Conservation (phyloP, 169 alveolate genomes). For the Plasmodium coatneyi region DNA sequence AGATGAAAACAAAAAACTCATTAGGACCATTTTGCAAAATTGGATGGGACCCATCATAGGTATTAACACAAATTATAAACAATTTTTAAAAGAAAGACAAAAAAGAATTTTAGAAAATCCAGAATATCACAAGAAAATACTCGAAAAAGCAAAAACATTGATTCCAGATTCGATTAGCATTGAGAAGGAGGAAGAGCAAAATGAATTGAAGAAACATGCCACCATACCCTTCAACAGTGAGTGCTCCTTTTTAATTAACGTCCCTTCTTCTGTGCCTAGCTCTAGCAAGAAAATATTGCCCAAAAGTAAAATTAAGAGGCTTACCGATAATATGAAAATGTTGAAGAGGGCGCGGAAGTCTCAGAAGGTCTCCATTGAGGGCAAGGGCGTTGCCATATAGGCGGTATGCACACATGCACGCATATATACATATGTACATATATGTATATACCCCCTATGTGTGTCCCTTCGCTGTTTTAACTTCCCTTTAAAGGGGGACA, state of each 20-base stretch:
- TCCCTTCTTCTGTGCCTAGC: constrained; percentile 55
- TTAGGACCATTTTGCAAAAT: constrained; percentile 85
- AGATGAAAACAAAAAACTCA: constrained; percentile 84
- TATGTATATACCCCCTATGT: background rate
- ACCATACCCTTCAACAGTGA: constrained; percentile 71
- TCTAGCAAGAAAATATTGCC: constrained; percentile 19
- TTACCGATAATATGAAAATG: constrained; percentile 54
- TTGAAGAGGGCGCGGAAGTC: constrained; percentile 38
- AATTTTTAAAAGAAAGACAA: constrained; percentile 71
- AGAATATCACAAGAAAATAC: constrained; percentile 58
- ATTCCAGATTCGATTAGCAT: constrained; percentile 65
- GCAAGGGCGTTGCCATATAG: constrained; percentile 48
- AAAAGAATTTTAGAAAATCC: constrained; percentile 72
- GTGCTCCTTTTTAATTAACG: constrained; percentile 73
- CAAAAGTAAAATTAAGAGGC: constrained; percentile 62
- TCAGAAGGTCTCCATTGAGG: constrained; percentile 69
- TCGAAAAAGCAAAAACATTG: constrained; percentile 69
- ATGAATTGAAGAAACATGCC: constrained; percentile 65
- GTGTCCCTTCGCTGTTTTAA: background rate
- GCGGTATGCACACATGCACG: background rate
- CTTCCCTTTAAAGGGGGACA: background rate
- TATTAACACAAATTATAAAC: constrained; percentile 80
- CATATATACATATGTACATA: background rate
- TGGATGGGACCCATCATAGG: constrained; percentile 89
- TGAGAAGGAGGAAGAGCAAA: constrained; percentile 75